Conservation (phyloP, 2,329 filamentous ascomycete species). For the Dothistroma pini region DNA sequence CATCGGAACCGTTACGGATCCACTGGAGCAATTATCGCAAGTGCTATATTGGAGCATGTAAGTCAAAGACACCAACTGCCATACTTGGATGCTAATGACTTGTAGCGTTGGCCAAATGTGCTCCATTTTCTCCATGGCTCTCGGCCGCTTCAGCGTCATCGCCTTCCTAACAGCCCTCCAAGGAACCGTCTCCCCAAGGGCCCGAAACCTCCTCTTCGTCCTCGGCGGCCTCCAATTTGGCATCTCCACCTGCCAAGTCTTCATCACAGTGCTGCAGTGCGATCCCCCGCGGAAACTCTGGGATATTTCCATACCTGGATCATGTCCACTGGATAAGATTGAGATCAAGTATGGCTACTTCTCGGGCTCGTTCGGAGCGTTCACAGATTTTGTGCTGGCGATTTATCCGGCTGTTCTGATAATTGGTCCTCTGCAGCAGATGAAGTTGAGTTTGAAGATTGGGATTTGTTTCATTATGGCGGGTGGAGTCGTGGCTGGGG, state of each 20-base stretch:
- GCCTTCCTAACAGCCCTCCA: conserved; percentile 12
- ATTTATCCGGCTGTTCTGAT: conserved; percentile 17
- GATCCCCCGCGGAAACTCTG: conserved; percentile 11
- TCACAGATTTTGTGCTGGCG: conserved; percentile 17
- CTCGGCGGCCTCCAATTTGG: conserved; percentile 10
- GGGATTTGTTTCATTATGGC: conserved; percentile 18
- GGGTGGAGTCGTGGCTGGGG: conserved; percentile 16
- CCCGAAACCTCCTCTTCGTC: conserved; percentile 6
- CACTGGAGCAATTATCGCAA: not conserved
- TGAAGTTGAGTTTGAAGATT: conserved; percentile 12
- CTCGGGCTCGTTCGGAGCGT: conserved; percentile 13
- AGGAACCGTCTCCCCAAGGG: conserved; percentile 9
- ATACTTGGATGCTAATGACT: not conserved
- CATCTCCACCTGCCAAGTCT: conserved; percentile 1
- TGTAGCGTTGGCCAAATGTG: conserved; percentile 2
- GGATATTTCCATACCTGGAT: conserved; percentile 5
- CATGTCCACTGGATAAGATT: conserved; percentile 2
- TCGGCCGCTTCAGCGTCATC: conserved; percentile 13
- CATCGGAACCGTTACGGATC: not conserved
- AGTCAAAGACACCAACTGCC: not conserved
- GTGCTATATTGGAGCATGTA: conserved; percentile 5
- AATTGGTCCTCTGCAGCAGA: conserved; percentile 16
- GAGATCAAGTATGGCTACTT: conserved; percentile 11
- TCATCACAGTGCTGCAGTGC: conserved; percentile 12
- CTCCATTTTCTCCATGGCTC: conserved; percentile 7